phyloP scores from a whole-genome alignment of 257 asterid genomes.

The Avicennia marina region DNA sequence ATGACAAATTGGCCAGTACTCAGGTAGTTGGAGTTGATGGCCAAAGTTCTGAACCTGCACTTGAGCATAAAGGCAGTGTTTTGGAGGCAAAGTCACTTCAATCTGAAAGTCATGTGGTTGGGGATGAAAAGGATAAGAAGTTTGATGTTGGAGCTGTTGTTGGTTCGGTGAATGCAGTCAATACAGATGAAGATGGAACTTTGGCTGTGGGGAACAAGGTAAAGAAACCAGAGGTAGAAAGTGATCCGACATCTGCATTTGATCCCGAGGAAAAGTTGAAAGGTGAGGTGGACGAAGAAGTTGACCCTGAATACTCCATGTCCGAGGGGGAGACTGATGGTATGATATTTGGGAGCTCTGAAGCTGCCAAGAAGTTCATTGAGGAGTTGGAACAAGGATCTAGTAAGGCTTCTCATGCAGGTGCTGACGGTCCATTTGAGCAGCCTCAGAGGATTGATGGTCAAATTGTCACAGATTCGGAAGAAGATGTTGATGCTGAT shows the following conservation, averaged over 20 bases:
- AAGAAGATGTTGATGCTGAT: slow-evolving; percentile 84
- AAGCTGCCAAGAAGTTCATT: slow-evolving; percentile 77
- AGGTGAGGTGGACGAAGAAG: slow-evolving; percentile 42
- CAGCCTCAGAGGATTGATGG: slow-evolving; percentile 67
- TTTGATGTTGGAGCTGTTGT: slow-evolving; percentile 21
- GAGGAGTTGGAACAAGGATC: slow-evolving; percentile 85
- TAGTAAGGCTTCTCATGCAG: slow-evolving; percentile 42
- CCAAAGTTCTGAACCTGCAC: slow-evolving; percentile 20
- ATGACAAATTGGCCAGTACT: background rate
- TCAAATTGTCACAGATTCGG: slow-evolving; percentile 88
- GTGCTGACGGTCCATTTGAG: slow-evolving; percentile 38
- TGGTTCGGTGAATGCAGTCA: slow-evolving; percentile 30
- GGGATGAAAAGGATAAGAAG: slow-evolving; percentile 20
- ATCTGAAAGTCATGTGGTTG: slow-evolving; percentile 23
- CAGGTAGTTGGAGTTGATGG: slow-evolving; percentile 24
- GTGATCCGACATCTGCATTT: slow-evolving; percentile 8
- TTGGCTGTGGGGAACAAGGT: slow-evolving; percentile 12
- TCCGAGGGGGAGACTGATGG: slow-evolving; percentile 75
- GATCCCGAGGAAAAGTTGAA: slow-evolving; percentile 37
- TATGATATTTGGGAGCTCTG: slow-evolving; percentile 78
- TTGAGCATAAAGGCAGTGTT: slow-evolving; percentile 17
- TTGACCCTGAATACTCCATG: slow-evolving; percentile 38
- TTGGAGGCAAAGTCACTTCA: slow-evolving; percentile 21
- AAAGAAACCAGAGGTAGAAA: slow-evolving; percentile 21
- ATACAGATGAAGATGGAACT: slow-evolving; percentile 8